phyloP scores from a whole-genome alignment of 108 stramenopile species.

The Conticribra guillardii region DNA sequence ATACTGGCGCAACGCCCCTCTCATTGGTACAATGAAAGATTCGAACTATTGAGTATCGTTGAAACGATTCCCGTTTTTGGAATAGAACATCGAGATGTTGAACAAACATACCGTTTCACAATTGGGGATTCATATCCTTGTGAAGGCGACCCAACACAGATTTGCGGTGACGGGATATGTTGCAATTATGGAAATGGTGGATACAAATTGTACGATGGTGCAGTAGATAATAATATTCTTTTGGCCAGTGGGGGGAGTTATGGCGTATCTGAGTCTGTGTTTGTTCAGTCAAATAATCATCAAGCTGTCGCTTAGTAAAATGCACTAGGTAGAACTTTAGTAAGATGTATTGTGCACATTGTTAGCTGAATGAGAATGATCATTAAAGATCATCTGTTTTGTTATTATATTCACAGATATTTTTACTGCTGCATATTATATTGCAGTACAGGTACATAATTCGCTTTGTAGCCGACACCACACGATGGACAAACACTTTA shows the following conservation, averaged over 20 bases:
- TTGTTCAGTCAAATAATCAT: constrained; percentile 3
- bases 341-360: too few relatives aligned
- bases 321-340: too few relatives aligned
- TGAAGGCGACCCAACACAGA: constrained; percentile 24
- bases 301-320: neutral
- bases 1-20: constrained; percentile 37
- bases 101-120: constrained; percentile 28
- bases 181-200: constrained; percentile 38
- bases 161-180: constrained; percentile 46
- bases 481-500: too few relatives aligned
- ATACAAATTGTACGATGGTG: constrained; percentile 32
- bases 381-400: too few relatives aligned
- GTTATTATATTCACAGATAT: too few relatives aligned
- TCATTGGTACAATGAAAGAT: constrained; percentile 42
- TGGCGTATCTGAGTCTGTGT: constrained; percentile 5
- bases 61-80: constrained; percentile 41
- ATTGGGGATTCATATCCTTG: constrained; percentile 41
- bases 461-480: neutral
- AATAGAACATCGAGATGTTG: neutral
- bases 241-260: constrained; percentile 43
- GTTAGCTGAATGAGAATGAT: too few relatives aligned
- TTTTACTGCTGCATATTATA: too few relatives aligned
- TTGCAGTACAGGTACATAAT: neutral
- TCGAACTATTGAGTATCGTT: constrained; percentile 35
- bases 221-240: constrained; percentile 21